A percentile compares a stretch with the other conserved stretches of the same genome.
Evolutionary conservation across 1,284 basidiomycete species (phyloP).

Genomic region (Trichosporon sp.): DNA sequence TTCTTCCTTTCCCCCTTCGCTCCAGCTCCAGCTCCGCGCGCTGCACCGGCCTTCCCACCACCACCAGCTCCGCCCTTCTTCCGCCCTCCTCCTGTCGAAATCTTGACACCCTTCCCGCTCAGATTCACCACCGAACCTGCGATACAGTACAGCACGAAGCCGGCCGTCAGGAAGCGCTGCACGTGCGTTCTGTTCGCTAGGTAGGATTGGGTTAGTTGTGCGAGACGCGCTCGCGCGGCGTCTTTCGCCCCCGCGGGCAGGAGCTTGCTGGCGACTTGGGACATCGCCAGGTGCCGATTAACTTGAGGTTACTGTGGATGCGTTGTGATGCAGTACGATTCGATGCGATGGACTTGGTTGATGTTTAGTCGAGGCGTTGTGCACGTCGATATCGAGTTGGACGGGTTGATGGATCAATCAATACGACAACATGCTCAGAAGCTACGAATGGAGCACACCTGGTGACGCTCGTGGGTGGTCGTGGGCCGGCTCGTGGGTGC

Average conservation of each 20-base stretch:
- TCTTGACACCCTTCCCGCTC: conserved; percentile 24
- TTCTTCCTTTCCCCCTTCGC: conserved; percentile 16
- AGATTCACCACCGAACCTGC: conserved; percentile 29
- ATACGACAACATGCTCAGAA: too few relatives aligned
- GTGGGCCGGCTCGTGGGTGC: conserved; percentile 4
- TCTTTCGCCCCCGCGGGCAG: background rate
- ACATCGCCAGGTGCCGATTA: background rate
- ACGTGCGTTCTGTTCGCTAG: conserved; percentile 59
- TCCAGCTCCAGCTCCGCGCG: conserved; percentile 11
- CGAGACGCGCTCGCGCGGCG: conserved; percentile 7
- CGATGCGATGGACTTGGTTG: too few relatives aligned
- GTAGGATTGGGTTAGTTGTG: conserved; percentile 49
- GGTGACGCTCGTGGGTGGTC: background rate
- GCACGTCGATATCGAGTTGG: background rate
- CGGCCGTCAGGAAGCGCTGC: conserved; percentile 59
- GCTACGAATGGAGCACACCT: background rate
- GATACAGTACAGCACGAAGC: conserved; percentile 43
- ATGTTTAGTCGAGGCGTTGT: background rate
- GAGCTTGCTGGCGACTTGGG: background rate
- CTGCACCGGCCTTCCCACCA: too few relatives aligned
- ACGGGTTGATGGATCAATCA: too few relatives aligned
- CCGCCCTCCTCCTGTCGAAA: conserved; percentile 9
- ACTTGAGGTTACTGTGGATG: background rate
- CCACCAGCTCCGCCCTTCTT: conserved; percentile 2
- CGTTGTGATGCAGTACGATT: background rate